Conservation (phyloP, 495 filamentous ascomycete genomes). For the Tetracladium setigerum region DNA sequence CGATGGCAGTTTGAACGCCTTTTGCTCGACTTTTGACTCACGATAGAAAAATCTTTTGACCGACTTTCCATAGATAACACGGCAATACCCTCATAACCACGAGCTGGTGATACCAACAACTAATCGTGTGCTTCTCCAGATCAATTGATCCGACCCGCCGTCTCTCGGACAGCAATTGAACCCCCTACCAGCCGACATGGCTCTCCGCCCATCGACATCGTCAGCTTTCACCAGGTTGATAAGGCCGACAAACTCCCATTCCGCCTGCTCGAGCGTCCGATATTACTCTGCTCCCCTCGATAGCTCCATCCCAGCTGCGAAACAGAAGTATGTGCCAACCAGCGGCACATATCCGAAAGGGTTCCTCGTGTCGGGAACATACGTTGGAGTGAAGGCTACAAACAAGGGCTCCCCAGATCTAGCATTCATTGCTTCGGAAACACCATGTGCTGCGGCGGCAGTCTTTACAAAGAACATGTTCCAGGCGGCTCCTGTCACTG, state of each 20-base stretch:
- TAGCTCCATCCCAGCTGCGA: slow-evolving; percentile 58
- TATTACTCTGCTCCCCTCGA: slow-evolving; percentile 55
- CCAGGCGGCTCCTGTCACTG: slow-evolving; percentile 88
- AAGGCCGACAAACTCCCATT: slow-evolving; percentile 7
- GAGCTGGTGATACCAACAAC: no score
- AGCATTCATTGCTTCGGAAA: slow-evolving; percentile 78
- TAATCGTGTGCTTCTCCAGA: no score
- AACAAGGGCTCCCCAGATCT: slow-evolving; percentile 88
- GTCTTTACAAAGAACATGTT: slow-evolving; percentile 99
- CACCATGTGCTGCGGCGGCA: slow-evolving; percentile 83
- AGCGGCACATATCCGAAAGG: slow-evolving; percentile 82
- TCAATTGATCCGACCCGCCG: not conserved
- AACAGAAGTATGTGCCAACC: slow-evolving; percentile 83
- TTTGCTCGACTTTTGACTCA: no score
- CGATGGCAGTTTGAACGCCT: no score
- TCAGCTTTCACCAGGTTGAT: slow-evolving; percentile 11
- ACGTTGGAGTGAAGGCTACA: slow-evolving; percentile 88
- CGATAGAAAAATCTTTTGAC: no score
- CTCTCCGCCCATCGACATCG: slow-evolving; percentile 10
- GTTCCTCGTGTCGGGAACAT: slow-evolving; percentile 77
- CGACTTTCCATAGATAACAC: no score
- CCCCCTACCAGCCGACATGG: slow-evolving; percentile 14
- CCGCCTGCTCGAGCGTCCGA: not conserved
- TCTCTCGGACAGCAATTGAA: not conserved
- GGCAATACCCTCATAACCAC: no score